Evolutionary conservation across 805 yeast species (phyloP), one percentile per base, ranked within the genome.

Genomic region (Saturnispora besseyi): DNA sequence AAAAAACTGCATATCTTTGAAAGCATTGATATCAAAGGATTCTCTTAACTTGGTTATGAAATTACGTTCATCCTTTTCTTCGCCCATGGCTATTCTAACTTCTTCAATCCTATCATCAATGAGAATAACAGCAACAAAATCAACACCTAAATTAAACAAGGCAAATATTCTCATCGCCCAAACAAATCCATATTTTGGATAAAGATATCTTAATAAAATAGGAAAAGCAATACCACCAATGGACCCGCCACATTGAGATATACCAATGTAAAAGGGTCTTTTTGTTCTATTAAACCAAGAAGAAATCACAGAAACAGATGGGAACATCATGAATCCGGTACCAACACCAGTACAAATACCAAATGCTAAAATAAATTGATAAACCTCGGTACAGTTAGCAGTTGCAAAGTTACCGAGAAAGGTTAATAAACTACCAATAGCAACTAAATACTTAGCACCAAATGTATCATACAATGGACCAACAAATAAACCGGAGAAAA

Each of bases 311-410:
- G 85, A 76, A 2, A 83, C 70, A 34, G 79, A 61, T 0, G 88
- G 87, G 7, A 81, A 74, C 66, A 79, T 74, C 32, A 82, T 69
- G 32, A 81, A 65, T 1, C 84, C 84, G 34, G 77, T 72, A 0
- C 86, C 87, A 4, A 75, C 53, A 3, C 87, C 89, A 38, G 74
- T 65, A 22, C 75, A 67, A 1, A 82, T 54, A 3, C 81, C 78
- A 58, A 82, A 79, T 30, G 82, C 70, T 24, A 83, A 60, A 15
- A 84, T 71, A 56, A 83, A 84, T 51, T 83, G 86, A 67, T 76
- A 81, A 8, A 78, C 70, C 4, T 70, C 57, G 1, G 65, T 67
- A 59, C 83, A 73, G 51, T 68, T 72, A n/a, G 82, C 83, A 22
- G 78, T 69, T 2, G 80, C 79, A 62, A 83, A 66, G 21, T 81